Conservation (phyloP, 164 flowering plant genomes). For the Chloranthus sessilifolius region DNA sequence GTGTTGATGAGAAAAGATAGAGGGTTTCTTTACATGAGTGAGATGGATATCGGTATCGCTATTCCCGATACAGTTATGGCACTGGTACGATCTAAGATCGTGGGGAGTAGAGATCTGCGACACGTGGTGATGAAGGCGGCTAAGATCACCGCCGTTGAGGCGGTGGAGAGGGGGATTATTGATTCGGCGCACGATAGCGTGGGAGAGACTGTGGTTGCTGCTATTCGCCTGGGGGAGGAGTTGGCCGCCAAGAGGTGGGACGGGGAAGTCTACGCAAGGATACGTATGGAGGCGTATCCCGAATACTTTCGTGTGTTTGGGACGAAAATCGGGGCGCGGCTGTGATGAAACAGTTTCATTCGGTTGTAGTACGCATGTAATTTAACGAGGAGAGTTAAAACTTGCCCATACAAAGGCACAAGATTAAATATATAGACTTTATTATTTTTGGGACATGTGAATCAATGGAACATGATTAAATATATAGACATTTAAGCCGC, state of each 20-base stretch:
- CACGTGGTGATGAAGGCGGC: conserved; percentile 38
- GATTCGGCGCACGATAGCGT: conserved; percentile 40
- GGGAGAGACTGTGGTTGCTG: conserved; percentile 54
- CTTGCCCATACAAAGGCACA: too few species aligned
- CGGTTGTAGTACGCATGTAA: too few species aligned
- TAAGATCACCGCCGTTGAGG: conserved; percentile 52
- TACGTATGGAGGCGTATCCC: conserved; percentile 30
- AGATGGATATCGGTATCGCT: conserved; percentile 49
- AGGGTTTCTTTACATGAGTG: conserved; percentile 84
- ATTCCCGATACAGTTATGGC: conserved; percentile 20
- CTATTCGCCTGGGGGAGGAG: conserved; percentile 42
- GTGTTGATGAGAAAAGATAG: conserved; percentile 63
- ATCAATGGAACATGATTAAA: too few species aligned
- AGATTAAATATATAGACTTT: too few species aligned
- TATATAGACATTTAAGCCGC: too few species aligned
- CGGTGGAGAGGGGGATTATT: conserved; percentile 41
- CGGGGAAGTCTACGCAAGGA: conserved; percentile 52
- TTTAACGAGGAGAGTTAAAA: too few species aligned
- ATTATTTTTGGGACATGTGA: too few species aligned
- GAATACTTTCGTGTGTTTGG: too few species aligned
- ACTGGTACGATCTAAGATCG: conserved; percentile 37
- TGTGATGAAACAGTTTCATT: too few species aligned
- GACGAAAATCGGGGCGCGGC: too few species aligned
- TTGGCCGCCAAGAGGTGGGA: conserved; percentile 53
- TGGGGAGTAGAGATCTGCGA: conserved; percentile 28